Conservation (phyloP, 352 stramenopile species). For the Phytophthora aleatoria region DNA sequence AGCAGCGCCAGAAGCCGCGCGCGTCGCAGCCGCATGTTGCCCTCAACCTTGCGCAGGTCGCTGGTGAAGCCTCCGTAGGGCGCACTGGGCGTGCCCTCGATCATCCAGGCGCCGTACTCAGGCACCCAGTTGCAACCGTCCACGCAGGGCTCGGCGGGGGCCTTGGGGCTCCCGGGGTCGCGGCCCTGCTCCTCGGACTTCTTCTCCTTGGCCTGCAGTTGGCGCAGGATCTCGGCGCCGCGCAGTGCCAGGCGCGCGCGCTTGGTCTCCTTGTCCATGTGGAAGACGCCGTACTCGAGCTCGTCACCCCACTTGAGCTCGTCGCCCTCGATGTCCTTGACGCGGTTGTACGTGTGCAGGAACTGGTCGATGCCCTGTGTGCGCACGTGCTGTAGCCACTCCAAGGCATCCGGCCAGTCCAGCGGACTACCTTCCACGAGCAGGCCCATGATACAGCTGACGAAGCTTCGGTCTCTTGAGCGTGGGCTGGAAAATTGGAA, state of each 20-base stretch:
- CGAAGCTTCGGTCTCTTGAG: constrained; percentile 16
- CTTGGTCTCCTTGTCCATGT: constrained; percentile 89
- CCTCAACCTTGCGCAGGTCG: constrained; percentile 96
- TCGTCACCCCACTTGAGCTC: constrained; percentile 98
- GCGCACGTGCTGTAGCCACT: constrained; percentile 96
- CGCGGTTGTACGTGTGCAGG: constrained; percentile 95
- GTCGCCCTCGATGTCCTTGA: constrained; percentile 95
- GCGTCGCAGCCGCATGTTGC: constrained; percentile 97
- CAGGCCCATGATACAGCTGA: constrained; percentile 61
- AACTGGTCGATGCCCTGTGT: constrained; percentile 97
- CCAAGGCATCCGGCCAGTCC: constrained; percentile 95
- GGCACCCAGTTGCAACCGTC: constrained; percentile 98
- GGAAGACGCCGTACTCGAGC: constrained; percentile 99
- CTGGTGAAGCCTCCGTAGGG: constrained; percentile 96
- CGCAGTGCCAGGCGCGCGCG: constrained; percentile 91
- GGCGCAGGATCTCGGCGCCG: constrained; percentile 94
- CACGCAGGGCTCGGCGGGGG: constrained; percentile 31
- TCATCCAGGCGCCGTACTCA: constrained; percentile 99
- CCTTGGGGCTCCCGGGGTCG: constrained; percentile 17
- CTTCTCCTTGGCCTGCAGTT: constrained; percentile 92
- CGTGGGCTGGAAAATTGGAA: constrained; percentile 13
- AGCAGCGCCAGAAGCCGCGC: constrained; percentile 95
- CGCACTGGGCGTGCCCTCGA: constrained; percentile 95
- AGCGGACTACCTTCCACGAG: constrained; percentile 94
- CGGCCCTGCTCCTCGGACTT: constrained; percentile 41